A percentile compares a stretch with the other conserved stretches of the same genome.
Conservation (phyloP, 2,329 filamentous ascomycete genomes). For the Colletotrichum nymphaeae region DNA sequence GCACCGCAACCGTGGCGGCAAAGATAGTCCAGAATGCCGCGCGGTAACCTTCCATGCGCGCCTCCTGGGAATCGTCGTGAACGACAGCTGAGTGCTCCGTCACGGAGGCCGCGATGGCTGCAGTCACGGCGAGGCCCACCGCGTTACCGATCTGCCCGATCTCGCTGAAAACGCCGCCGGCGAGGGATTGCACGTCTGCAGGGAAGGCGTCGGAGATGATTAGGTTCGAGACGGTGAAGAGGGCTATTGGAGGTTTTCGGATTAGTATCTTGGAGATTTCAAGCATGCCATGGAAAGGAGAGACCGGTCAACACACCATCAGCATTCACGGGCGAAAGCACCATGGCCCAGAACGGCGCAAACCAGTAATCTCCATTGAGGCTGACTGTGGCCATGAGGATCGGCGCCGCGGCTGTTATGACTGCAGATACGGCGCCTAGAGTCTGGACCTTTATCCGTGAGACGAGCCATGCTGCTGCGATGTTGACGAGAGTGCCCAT, state of each 20-base stretch:
- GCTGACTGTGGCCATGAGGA: constrained; percentile 65
- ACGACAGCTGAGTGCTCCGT: constrained; percentile 49
- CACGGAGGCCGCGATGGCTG: constrained; percentile 58
- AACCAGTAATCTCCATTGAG: constrained; percentile 63
- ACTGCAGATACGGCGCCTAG: constrained; percentile 53
- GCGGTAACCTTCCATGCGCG: constrained; percentile 62
- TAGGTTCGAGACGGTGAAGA: constrained; percentile 67
- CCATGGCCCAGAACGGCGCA: constrained; percentile 54
- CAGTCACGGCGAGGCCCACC: constrained; percentile 62
- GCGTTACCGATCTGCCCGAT: constrained; percentile 67
- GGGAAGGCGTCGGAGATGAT: constrained; percentile 67
- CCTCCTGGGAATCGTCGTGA: constrained; percentile 38
- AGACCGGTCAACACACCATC: constrained; percentile 45
- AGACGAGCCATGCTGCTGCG: constrained; percentile 54
- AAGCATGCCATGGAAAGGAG: not conserved
- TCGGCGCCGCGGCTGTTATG: constrained; percentile 58
- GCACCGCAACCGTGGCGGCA: constrained; percentile 52
- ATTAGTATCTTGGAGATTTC: not conserved
- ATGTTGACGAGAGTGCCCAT: constrained; percentile 56
- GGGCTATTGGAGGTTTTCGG: constrained; percentile 43
- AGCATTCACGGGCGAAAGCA: constrained; percentile 56
- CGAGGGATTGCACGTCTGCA: constrained; percentile 64
- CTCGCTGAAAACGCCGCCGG: constrained; percentile 70
- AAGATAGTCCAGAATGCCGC: constrained; percentile 66
- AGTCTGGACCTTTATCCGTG: constrained; percentile 49